phyloP scores from a whole-genome alignment of 345 rosid genomes.

The Anastatica hierochuntica region DNA sequence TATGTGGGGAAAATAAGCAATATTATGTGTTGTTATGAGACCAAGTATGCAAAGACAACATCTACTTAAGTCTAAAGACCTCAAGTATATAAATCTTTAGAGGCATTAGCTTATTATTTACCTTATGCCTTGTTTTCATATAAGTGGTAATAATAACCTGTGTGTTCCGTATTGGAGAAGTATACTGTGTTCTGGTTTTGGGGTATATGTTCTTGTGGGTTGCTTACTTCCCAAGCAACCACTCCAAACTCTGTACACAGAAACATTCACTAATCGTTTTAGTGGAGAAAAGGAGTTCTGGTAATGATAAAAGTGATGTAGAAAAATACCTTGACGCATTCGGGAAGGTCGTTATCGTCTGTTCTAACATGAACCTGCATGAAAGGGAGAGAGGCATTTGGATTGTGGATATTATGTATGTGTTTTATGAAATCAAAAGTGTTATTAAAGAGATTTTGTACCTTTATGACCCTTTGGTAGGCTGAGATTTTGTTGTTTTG shows the following conservation, averaged over 20 bases:
- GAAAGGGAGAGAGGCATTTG: neutral
- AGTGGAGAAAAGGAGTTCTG: too few relatives aligned
- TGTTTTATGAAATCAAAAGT: neutral
- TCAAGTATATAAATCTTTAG: constrained; percentile 9
- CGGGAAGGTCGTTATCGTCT: constrained; percentile 52
- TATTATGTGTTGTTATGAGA: too few relatives aligned
- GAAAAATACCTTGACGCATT: constrained; percentile 61
- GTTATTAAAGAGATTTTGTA: constrained; percentile 6
- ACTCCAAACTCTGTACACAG: constrained; percentile 54
- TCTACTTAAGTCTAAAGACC: neutral
- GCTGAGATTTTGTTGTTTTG: constrained; percentile 35
- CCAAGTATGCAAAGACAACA: too few relatives aligned
- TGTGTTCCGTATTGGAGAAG: too few relatives aligned
- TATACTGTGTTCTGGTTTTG: constrained; percentile 13
- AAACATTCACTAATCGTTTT: neutral
- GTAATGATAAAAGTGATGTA: neutral
- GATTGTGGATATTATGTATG: neutral
- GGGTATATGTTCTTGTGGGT: constrained; percentile 6
- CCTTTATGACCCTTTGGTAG: constrained; percentile 57
- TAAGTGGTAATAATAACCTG: constrained; percentile 16
- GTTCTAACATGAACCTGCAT: constrained; percentile 74
- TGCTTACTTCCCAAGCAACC: constrained; percentile 38
- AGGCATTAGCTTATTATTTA: too few relatives aligned
- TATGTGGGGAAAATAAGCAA: too few relatives aligned
- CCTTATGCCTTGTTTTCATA: constrained; percentile 6